Conservation (phyloP, 1,284 basidiomycete species). For the Cutaneotrichosporon sp. region DNA sequence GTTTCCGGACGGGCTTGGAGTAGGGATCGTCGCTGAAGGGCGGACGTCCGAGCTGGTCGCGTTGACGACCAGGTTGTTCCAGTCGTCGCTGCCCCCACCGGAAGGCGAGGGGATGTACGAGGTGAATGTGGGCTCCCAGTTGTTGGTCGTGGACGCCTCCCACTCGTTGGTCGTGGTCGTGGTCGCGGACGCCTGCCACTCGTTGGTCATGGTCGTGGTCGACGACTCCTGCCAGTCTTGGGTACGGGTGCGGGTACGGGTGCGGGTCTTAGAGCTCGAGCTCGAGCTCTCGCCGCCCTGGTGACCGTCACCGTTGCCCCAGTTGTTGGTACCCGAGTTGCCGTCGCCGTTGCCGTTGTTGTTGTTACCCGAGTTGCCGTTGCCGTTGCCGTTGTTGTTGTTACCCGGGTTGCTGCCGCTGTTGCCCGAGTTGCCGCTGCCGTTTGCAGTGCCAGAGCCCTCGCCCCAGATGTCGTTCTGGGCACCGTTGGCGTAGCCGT, state of each 20-base stretch:
- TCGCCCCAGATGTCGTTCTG: constrained; percentile 51
- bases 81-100: background rate
- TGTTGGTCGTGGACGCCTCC: background rate
- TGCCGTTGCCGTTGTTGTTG: background rate
- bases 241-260: background rate
- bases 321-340: background rate
- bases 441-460: background rate
- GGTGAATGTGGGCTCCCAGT: background rate
- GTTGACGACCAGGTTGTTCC: constrained; percentile 5
- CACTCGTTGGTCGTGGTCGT: background rate
- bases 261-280: background rate
- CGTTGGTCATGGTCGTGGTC: background rate
- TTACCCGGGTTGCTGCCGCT: background rate
- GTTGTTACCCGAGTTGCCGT: background rate
- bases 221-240: background rate
- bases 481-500: constrained; percentile 53
- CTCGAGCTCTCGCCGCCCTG: too few relatives aligned
- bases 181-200: background rate
- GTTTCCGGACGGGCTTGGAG: background rate
- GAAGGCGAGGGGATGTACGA: background rate
- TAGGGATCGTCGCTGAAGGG: background rate
- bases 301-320: background rate
- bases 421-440: background rate
- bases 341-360: background rate
- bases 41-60: background rate